Conservation (phyloP, 768 basidiomycete species). For the Kwoniella dejecticola region DNA sequence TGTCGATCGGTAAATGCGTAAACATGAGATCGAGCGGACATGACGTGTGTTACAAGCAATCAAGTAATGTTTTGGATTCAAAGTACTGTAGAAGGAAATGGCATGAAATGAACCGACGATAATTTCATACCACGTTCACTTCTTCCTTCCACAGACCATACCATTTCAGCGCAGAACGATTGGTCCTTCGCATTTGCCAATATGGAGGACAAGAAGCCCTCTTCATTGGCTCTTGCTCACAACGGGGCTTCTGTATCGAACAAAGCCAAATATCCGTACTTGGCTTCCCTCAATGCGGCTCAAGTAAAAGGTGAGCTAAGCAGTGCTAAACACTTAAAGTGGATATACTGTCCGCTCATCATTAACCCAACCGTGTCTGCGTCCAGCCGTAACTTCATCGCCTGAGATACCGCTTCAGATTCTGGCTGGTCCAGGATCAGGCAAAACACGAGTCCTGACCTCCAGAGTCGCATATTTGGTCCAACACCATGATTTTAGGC, state of each 20-base stretch:
- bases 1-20: constrained; percentile 5
- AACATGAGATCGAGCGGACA: constrained; percentile 4
- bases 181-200: neutral
- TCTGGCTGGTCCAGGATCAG: constrained; percentile 77
- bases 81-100: no score
- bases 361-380: neutral
- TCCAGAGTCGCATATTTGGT: constrained; percentile 56
- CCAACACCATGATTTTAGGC: constrained; percentile 42
- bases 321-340: no score
- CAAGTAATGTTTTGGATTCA: constrained; percentile 1
- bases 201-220: neutral
- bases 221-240: neutral
- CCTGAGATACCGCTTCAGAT: constrained; percentile 72
- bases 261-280: constrained; percentile 27
- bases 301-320: constrained; percentile 40
- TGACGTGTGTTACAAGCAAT: constrained; percentile 1
- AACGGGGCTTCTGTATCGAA: neutral
- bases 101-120: neutral
- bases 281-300: constrained; percentile 41
- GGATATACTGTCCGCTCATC: constrained; percentile 6
- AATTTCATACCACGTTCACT: neutral
- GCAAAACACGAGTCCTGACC: constrained; percentile 59
- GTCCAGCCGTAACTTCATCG: constrained; percentile 67
- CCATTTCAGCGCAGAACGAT: no score
- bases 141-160: neutral